Base-by-base conservation (phyloP, 2,329 filamentous ascomycete genomes). In the Alternaria alternata region DNA sequence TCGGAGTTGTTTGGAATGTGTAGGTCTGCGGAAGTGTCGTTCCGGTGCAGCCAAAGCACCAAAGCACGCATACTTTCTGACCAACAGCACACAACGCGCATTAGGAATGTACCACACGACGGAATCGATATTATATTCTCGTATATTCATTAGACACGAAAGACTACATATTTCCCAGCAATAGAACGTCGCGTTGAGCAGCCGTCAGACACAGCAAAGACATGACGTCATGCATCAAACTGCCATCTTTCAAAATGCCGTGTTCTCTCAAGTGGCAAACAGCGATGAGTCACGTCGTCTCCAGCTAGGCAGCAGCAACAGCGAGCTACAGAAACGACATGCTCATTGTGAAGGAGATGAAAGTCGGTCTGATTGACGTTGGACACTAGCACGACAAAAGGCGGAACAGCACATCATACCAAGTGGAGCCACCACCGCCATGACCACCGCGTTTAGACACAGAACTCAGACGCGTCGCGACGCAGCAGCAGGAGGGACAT, bases 401-500 rank as follows among this genome's bases (percentile, higher is more conserved):
- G 36, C 28, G 41, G 38, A 24, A 53, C 14, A 32, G 18, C 36
- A 52, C 46, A 48, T 22, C 12, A n/a, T 1, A 11, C 4, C 20
- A 39, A 39, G 48, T 51, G 48, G 36, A 18, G n/a, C 7, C n/a
- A 1, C 12, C 6, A 3, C 49, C 20, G 51, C 39, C 3, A 34
- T 32, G 39, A 34, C 36, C 14, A 36, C 24, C n/a, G 32, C 11
- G 28, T 55, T 55, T 16, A 3, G 5, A 20, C 20, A 16, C 2
- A 38, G 39, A 24, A 24, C 6, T 9, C 30, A 41, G 32, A 59
- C 32, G 51, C 51, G 56, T 49, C 32, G 51, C 51, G 56, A 43
- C 49, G 26, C 18, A 8, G 8, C 5, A 18, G 6, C 39, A 56
- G 38, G 46, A n/a, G 53, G 39, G 43, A 61, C 48, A 68, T 59